Conservation (phyloP, 768 basidiomycete genomes). For the Saitozyma sp. region DNA sequence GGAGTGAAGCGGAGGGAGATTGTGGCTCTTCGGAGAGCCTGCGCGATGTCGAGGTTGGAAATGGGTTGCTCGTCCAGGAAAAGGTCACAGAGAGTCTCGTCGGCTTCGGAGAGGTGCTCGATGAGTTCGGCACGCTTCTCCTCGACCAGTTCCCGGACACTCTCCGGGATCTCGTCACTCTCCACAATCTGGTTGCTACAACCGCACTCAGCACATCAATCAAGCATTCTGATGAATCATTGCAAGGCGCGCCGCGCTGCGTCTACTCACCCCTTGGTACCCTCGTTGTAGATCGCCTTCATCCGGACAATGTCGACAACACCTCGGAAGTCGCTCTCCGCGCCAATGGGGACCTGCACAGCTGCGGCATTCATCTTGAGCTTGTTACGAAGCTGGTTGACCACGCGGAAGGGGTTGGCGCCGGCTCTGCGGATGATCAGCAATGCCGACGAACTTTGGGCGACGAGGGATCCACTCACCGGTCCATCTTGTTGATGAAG, state of each 20-base stretch:
- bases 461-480: constrained; percentile 56
- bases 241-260: neutral
- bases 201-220: neutral
- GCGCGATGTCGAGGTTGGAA: constrained; percentile 68
- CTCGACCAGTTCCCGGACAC: constrained; percentile 70
- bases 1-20: constrained; percentile 87
- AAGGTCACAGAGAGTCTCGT: constrained; percentile 90
- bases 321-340: constrained; percentile 80
- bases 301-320: constrained; percentile 92
- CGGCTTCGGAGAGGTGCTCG: constrained; percentile 93
- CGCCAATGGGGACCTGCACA: constrained; percentile 92
- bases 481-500: constrained; percentile 98
- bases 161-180: constrained; percentile 81
- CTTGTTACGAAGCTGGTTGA: constrained; percentile 86
- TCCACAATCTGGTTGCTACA: constrained; percentile 72
- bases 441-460: neutral
- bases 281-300: constrained; percentile 93
- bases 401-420: constrained; percentile 94
- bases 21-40: constrained; percentile 86
- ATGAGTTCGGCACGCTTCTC: constrained; percentile 87
- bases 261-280: constrained; percentile 75
- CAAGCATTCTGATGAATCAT: neutral
- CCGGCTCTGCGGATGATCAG: constrained; percentile 66
- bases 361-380: constrained; percentile 90
- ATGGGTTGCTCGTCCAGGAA: constrained; percentile 82